Evolutionary conservation across 2,329 filamentous ascomycete genomes (phyloP), one percentile per base, ranked within the genome.

Genomic region (Dryadomyces quercus-mongolicae): DNA sequence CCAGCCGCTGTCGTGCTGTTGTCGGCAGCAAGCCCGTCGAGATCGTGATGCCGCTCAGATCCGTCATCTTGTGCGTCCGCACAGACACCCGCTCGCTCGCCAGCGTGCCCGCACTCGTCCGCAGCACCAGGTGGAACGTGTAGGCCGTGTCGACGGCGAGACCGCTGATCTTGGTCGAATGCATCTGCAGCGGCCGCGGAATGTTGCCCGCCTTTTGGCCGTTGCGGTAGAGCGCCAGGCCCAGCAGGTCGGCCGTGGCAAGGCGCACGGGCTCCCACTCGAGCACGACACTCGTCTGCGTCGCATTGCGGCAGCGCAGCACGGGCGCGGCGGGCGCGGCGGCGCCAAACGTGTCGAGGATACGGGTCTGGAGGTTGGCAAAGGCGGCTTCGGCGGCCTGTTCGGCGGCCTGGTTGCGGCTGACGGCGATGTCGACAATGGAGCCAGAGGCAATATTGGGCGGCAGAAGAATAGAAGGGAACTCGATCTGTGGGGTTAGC

Each of bases 1-100:
- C 76, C 20, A 98, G 77, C 58, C 78, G 83, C 60, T 95, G 88
- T 65, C 82, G 83, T 54, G 85, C 74, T 53, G 83, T 74, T 8
- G 80, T 75, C 2, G 91, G 87, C 69, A 98, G 77, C 61, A 95
- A 80, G 51, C 93, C 93, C 0, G 90, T 85, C 2, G 92, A 95
- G 62, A 98, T 87, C 22, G 92, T 97, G 68, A 98, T 91, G 56
- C 93, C 93, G 60, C 86, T 91, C 52, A 98, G 76, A 68, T 98
- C 91, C 43, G 92, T 97, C 91, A 98, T 96, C 75, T 96, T 95
- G 74, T 98, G 93, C 48, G 93, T 98, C 64, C 86, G 83, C 56
- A 95, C 90, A 4, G 80, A 79, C 52, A 98, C 76, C 67, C 86
- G 88, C 60, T 95, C 88, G 66, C 86, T 93, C 57, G 80, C 79